Evolutionary conservation across 768 basidiomycete genomes (phyloP).

Genomic region (Russula brevipes): DNA sequence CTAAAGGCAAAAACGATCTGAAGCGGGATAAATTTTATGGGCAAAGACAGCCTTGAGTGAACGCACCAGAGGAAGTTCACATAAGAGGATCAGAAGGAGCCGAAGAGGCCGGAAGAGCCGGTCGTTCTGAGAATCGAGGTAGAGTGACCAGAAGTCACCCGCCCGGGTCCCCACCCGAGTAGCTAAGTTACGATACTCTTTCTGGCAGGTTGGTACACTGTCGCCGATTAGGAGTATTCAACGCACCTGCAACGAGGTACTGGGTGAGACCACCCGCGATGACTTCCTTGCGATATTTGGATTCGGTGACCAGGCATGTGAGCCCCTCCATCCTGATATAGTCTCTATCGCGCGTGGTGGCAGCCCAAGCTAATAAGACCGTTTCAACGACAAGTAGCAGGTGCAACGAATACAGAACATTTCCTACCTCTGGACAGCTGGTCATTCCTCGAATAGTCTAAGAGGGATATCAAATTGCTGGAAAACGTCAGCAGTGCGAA

Average conservation of each 20-base stretch:
- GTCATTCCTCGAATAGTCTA: slow-evolving; percentile 2
- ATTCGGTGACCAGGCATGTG: slow-evolving; percentile 47
- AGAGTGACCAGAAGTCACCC: slow-evolving; percentile 14
- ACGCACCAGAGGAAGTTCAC: slow-evolving; percentile 22
- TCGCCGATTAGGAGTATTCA: too few species aligned
- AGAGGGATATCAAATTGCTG: slow-evolving; percentile 44
- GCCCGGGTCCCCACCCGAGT: slow-evolving; percentile 18
- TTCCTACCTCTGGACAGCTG: slow-evolving; percentile 10
- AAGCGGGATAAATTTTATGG: background rate
- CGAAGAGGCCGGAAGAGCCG: background rate
- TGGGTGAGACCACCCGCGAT: slow-evolving; percentile 59
- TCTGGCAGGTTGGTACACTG: background rate
- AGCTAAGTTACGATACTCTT: slow-evolving; percentile 17
- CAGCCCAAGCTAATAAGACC: slow-evolving; percentile 55
- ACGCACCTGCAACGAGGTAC: slow-evolving; percentile 45
- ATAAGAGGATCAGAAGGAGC: slow-evolving; percentile 3
- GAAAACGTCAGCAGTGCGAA: slow-evolving; percentile 54
- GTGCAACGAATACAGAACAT: too few species aligned
- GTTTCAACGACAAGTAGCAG: background rate
- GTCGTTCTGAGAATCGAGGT: background rate
- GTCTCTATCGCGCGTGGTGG: slow-evolving; percentile 58
- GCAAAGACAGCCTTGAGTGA: background rate
- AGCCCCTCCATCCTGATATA: slow-evolving; percentile 62
- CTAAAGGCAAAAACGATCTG: slow-evolving; percentile 26
- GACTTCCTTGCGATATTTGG: slow-evolving; percentile 63